Evolutionary conservation across 768 basidiomycete species (phyloP), one percentile per base, ranked within the genome.

Genomic region (Suillus luteus): DNA sequence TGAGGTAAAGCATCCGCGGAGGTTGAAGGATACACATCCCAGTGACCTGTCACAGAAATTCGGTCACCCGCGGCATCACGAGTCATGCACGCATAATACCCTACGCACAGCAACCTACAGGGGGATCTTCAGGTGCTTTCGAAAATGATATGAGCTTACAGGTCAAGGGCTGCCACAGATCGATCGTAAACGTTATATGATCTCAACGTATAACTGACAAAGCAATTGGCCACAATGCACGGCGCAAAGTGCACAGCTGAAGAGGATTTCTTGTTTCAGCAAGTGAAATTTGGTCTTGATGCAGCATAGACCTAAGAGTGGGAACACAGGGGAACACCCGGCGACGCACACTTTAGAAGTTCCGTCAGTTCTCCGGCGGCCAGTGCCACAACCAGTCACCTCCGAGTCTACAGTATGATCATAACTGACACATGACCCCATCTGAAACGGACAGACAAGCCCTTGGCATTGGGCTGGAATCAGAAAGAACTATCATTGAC

Each of bases 131-230:
- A 58, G 15, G 24, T 38, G 55, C 22, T 57, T 9, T 24, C 9
- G 14, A 55, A 40, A 17, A 5, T 33, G 33, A 33, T 17, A 52
- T 10, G 31, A 54, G 11, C 24, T 40, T 58, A 57, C 22, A 38
- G 49, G 37, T 38, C 38, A 58, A 27, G 55, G 55, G 55, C 55
- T 58, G 55, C 55, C 55, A 41, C 55, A 27, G 55, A 58, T 58
- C 55, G 55, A 41, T 41, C 55, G 17, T 12, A 58, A 27, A 41
- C 37, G 22, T 38, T 40, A 40, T 40, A 17, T 14, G 37, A 38
- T 38, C 15, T 8, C 35, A 37, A 37, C 54, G 35, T 55, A n/a
- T 55, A n/a, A 12, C 19, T 24, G 12, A 38, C 55, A 17, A 57
- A 57, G 38, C 15, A 10, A 11, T 40, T 6, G 19, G 14, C 11